Percentiles rank a stretch among this genome's conserved stretches.
These are phyloP conservation scores for Pichia eremophila DNA, from an alignment of 805 yeast genomes.

Conservation along the genomic window DNA sequence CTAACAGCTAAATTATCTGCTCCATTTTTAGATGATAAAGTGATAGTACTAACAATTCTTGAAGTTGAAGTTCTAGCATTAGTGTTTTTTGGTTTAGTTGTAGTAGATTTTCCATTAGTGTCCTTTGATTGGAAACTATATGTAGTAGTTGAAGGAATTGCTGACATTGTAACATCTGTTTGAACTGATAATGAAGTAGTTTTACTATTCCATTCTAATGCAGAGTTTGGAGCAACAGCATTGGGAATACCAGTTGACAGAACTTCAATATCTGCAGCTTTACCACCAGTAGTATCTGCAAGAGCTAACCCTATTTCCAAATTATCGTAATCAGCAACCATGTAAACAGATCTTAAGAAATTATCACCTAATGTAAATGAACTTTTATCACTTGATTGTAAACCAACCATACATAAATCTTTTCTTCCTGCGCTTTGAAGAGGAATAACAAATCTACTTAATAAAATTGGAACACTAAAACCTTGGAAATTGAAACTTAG, in stretches of 20 bases:
- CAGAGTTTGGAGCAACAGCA: constrained; percentile 38
- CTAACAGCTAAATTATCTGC: neutral
- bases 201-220: constrained; percentile 27
- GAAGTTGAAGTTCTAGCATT: neutral
- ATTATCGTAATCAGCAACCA: constrained; percentile 46
- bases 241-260: constrained; percentile 38
- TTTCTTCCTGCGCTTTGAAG: constrained; percentile 4
- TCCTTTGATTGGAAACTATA: neutral
- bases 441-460: constrained; percentile 20
- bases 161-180: constrained; percentile 2
- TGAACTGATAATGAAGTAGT: neutral
- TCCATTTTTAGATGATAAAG: neutral
- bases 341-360: constrained; percentile 42
- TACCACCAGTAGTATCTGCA: constrained; percentile 9
- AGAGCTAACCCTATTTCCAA: constrained; percentile 36
- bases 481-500: constrained; percentile 52
- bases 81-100: neutral
- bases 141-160: constrained; percentile 2
- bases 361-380: constrained; percentile 43
- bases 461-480: constrained; percentile 38
- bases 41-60: constrained; percentile 2
- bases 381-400: constrained; percentile 26
- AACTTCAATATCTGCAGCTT: constrained; percentile 30
- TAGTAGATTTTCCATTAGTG: neutral
- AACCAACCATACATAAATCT: constrained; percentile 34